Conservation (phyloP, 441 rosid species). For the Brassica balearica region DNA sequence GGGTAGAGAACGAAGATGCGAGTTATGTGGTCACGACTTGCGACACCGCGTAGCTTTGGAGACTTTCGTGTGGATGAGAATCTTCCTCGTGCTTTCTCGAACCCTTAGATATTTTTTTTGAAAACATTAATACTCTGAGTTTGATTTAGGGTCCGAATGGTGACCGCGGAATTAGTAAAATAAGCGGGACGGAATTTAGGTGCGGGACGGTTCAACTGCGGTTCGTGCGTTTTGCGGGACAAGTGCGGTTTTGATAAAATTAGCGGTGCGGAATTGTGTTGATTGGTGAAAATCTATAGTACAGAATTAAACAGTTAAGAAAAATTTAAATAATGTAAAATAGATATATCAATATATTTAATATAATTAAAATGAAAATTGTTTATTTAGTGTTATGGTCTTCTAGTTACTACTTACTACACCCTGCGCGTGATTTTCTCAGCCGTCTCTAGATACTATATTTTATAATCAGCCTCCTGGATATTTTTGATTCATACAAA, state of each 20-base stretch:
- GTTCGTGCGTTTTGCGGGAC: no score
- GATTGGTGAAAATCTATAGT: no score
- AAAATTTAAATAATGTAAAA: no score
- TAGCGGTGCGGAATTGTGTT: no score
- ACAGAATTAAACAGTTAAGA: no score
- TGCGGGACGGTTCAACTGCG: no score
- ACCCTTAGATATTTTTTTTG: slow-evolving; percentile 18
- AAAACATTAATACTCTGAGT: slow-evolving; percentile 12
- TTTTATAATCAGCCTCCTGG: slow-evolving; percentile 29
- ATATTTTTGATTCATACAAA: not conserved
- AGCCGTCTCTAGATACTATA: slow-evolving; percentile 39
- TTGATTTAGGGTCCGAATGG: not conserved
- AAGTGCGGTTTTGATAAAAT: no score
- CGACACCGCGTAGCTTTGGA: slow-evolving; percentile 43
- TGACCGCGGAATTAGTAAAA: no score
- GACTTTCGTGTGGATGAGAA: slow-evolving; percentile 43
- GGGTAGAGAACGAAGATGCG: slow-evolving; percentile 18
- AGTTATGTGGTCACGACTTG: slow-evolving; percentile 44
- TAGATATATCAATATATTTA: no score
- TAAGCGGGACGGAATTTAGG: no score
- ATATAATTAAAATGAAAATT: no score
- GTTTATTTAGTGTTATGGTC: not conserved
- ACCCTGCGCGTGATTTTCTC: slow-evolving; percentile 1
- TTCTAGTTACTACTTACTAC: not conserved
- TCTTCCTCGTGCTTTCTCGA: slow-evolving; percentile 44